Base-by-base conservation (phyloP, 2,329 filamentous ascomycete species). In the Lasiodiplodia sp. region DNA sequence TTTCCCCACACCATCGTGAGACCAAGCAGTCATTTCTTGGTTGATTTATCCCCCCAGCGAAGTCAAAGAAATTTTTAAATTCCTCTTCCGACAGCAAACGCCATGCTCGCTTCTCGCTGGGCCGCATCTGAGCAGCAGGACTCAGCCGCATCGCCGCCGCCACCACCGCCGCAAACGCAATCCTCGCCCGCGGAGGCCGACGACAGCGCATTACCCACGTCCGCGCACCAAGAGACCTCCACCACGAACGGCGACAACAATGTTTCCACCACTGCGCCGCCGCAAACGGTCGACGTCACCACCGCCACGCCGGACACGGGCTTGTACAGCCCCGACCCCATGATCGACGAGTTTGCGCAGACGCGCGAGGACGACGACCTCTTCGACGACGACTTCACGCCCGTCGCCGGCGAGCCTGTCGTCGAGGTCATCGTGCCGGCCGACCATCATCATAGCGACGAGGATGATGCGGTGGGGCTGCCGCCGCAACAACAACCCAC, bases 351-450 rank as follows among this genome's bases (percentile, higher is more conserved):
- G 31, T 83, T 83, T 58, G 83, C 83, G 72, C 83, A 84, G 68
- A 83, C 84, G 0, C 82, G 83, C n/a, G 79, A 81, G 49, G 81
- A 82, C 52, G 83, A 85, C 69, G 83, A 85, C 70, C 77, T 85
- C 4, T 85, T 85, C 75, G 83, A 82, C 72, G 83, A 85, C 67
- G 83, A 85, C 72, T 84, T 85, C 70, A 83, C 78, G 8, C 83
- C 83, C 12, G 78, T 83, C 8, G 74, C 81, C 44, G 44, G 44
- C 18, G 78, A 84, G 62, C 80, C 82, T 2, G 75, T 81, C 11
- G 76, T 82, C 1, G 78, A 81, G 71, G 73, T 75, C 40, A 72
- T 71, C 38, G 73, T 74, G 4, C 68, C 51, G n/a, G 55, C 40
- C 52, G 38, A 40, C 28, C 53, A 47, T 6, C 60, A 52, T 7